Conservation (phyloP, 805 yeast genomes). For the Metschnikowia dekortorum region DNA sequence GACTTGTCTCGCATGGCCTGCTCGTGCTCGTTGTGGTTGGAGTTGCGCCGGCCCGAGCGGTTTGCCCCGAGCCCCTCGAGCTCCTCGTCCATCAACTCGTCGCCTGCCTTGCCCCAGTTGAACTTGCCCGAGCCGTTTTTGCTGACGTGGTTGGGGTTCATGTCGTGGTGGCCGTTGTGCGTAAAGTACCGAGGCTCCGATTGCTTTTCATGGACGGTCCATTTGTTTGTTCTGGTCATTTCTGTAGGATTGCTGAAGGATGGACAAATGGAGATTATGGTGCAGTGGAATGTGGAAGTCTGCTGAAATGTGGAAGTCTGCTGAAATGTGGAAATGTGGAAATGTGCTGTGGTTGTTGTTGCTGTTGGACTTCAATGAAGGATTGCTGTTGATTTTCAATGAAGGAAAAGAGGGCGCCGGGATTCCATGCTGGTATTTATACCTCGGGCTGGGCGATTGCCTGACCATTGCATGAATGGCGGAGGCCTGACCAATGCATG, state of each 20-base stretch:
- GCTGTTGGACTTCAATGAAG: too few species aligned
- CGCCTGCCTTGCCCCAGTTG: slow-evolving; percentile 85
- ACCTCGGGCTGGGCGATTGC: neutral
- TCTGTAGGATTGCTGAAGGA: neutral
- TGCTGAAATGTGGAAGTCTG: too few species aligned
- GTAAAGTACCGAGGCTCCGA: slow-evolving; percentile 71
- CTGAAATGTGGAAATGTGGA: too few species aligned
- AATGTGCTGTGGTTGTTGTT: too few species aligned
- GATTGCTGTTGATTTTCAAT: neutral
- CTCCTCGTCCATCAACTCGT: slow-evolving; percentile 60
- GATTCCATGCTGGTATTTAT: neutral
- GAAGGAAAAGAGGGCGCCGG: too few species aligned
- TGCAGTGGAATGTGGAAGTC: too few species aligned
- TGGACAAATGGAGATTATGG: too few species aligned
- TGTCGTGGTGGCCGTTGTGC: slow-evolving; percentile 64
- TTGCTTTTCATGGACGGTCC: slow-evolving; percentile 62
- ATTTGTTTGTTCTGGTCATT: slow-evolving; percentile 78
- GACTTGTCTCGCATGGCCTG: slow-evolving; percentile 22
- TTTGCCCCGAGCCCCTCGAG: slow-evolving; percentile 19
- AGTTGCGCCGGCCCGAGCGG: slow-evolving; percentile 32
- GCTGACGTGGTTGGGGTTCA: slow-evolving; percentile 73
- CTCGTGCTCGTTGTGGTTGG: slow-evolving; percentile 36
- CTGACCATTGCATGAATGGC: neutral
- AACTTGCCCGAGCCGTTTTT: slow-evolving; percentile 82
- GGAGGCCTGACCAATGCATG: slow-evolving; percentile 1